Conservation (phyloP, 306 rosid genomes). For the Medicago arabica region DNA sequence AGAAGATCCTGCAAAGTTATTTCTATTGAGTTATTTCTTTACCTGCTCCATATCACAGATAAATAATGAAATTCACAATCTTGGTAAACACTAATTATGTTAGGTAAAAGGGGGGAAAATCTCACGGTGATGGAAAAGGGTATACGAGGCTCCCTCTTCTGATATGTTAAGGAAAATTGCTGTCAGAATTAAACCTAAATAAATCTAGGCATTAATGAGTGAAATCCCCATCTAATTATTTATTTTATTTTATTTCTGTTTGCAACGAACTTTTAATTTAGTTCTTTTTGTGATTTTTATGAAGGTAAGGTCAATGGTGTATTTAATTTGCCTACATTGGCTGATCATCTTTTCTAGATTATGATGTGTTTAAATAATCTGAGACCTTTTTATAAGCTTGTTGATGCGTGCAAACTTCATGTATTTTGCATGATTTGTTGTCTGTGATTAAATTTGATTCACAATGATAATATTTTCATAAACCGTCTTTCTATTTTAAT, state of each 20-base stretch:
- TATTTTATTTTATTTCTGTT: too few species aligned
- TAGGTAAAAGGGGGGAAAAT: too few species aligned
- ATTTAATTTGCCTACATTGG: not conserved
- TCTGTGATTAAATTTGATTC: not conserved
- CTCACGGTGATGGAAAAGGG: too few species aligned
- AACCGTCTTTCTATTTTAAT: too few species aligned
- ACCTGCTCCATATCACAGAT: too few species aligned
- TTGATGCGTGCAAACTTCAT: not conserved
- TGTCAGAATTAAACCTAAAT: constrained; percentile 82
- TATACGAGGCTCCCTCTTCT: constrained; percentile 90
- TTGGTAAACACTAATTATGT: too few species aligned
- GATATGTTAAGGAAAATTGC: constrained; percentile 66
- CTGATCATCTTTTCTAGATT: not conserved
- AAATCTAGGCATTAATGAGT: constrained; percentile 65
- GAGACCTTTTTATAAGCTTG: not conserved
- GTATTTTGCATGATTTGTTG: not conserved
- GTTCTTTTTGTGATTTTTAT: not conserved
- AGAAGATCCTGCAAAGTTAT: too few species aligned
- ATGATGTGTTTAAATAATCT: not conserved
- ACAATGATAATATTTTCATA: not conserved
- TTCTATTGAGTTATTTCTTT: too few species aligned
- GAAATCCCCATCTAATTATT: not conserved
- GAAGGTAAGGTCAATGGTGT: not conserved
- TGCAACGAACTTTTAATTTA: not conserved
- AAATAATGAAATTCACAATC: too few species aligned